Evolutionary conservation across 2,329 filamentous ascomycete species (phyloP), one percentile per base, ranked within the genome.

Genomic region (Parascedosporium putredinis): DNA sequence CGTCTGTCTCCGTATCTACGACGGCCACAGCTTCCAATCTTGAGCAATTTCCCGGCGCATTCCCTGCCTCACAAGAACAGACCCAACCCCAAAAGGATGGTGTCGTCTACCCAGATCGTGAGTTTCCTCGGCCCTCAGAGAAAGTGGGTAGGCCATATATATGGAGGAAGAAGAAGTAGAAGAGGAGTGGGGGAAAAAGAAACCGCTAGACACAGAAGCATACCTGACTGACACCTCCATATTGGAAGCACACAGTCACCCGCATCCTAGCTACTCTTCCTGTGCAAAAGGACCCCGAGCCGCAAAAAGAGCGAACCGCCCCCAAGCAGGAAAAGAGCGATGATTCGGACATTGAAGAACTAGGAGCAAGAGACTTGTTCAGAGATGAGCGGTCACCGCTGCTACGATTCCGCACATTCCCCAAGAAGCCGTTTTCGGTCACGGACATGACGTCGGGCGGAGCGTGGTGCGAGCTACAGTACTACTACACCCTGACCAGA

Each of bases 401-500:
- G 2, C 76, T 88, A 54, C 80, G 85, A 29, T 95, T 95, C 58
- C 83, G 90, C 33, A 81, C 80, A 1, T 82, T 77, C 50, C 88
- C 88, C 0, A 83, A 76, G 59, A 91, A 88, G 61, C 81, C 86
- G 0, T 74, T 97, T 6, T 88, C 86, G 0, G 93, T 97, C 1
- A 89, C 87, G 2, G 93, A 98, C 64, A 69, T 97, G 22, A 81
- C 90, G 0, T 85, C 88, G 1, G 87, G 87, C 2, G 90, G 90
- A 2, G 84, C 90, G 6, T 98, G 93, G 93, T 98, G 93, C 64
- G 91, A 98, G 65, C 65, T 97, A 52, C 90, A 97, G 63, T 94
- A 95, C 59, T 89, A 82, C 73, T 96, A 94, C 67, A 87, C 81
- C 0, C 74, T 98, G 50, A 86, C 83, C 3, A 82, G 79, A 50